Evolutionary conservation across 2,329 filamentous ascomycete species (phyloP).

Genomic region (Thelonectria olida): DNA sequence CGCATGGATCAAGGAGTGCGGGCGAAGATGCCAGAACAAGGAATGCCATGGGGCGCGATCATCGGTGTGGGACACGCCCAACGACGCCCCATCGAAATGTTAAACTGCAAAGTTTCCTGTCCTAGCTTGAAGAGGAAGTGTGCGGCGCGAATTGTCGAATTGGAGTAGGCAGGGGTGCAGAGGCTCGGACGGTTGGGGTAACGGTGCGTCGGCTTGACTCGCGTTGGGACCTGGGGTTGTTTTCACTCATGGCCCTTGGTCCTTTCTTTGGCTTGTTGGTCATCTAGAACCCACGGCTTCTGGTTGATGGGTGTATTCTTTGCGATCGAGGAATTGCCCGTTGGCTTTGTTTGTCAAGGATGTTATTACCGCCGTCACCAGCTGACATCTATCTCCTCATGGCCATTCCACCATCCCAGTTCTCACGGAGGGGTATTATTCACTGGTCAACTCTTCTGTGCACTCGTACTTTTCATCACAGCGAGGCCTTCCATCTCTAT

Average conservation of each 20-base stretch:
- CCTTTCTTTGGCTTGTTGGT: too few relatives aligned
- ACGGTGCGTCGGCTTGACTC: background rate
- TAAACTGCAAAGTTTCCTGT: slow-evolving; percentile 4
- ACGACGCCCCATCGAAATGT: background rate
- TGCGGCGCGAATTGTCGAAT: slow-evolving; percentile 13
- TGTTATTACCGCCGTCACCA: too few relatives aligned
- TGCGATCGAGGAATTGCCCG: too few relatives aligned
- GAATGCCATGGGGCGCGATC: background rate
- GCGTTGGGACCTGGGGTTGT: background rate
- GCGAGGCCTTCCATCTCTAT: background rate
- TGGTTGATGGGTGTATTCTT: background rate
- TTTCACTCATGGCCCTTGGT: too few relatives aligned
- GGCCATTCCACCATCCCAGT: too few relatives aligned
- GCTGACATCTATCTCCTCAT: too few relatives aligned
- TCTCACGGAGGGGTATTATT: too few relatives aligned
- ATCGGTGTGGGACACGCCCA: background rate
- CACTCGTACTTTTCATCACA: background rate
- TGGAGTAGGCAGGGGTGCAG: background rate
- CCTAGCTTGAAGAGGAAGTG: background rate
- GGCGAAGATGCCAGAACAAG: background rate
- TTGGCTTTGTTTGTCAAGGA: too few relatives aligned
- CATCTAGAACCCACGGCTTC: background rate
- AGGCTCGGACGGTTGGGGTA: background rate
- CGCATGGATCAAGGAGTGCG: slow-evolving; percentile 13
- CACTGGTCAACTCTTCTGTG: too few relatives aligned